These are phyloP conservation scores for Fraxinus anomala DNA, from an alignment of 257 asterid species.

Conservation along the genomic window DNA sequence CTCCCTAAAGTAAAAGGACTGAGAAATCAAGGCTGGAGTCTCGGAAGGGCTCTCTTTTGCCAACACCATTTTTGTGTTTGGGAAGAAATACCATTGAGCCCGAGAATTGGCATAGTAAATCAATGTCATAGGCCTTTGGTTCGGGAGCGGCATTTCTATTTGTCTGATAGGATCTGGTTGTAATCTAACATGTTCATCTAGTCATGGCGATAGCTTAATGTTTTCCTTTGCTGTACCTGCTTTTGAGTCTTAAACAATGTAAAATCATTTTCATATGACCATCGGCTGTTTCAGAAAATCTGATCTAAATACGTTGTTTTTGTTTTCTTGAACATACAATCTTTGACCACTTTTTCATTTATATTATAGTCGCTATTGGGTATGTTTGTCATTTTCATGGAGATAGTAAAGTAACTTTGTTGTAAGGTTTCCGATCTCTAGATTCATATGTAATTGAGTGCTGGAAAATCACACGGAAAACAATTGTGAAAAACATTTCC, in stretches of 20 bases:
- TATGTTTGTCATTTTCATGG: too few relatives aligned
- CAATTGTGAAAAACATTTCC: not conserved
- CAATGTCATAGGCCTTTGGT: slow-evolving; percentile 96
- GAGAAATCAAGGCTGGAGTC: slow-evolving; percentile 95
- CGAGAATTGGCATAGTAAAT: slow-evolving; percentile 71
- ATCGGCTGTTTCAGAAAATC: not conserved
- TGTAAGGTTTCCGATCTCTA: not conserved
- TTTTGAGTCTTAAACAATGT: not conserved
- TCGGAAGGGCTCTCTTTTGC: slow-evolving; percentile 54
- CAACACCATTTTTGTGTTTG: slow-evolving; percentile 38
- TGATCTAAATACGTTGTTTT: not conserved
- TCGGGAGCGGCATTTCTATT: slow-evolving; percentile 54
- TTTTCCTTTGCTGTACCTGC: not conserved
- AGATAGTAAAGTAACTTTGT: not conserved
- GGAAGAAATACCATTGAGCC: slow-evolving; percentile 63
- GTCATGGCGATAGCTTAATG: not conserved
- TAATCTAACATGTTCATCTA: not conserved
- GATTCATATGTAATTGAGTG: not conserved
- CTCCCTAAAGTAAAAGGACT: slow-evolving; percentile 35
- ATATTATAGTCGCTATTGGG: not conserved
- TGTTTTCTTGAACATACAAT: not conserved
- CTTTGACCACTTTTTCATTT: not conserved
- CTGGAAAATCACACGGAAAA: too few relatives aligned
- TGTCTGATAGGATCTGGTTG: slow-evolving; percentile 34
- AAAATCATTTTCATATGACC: too few relatives aligned